A percentile compares a stretch with the other conserved stretches of the same genome.
Conservation (phyloP, 2,329 filamentous ascomycete genomes). For the Fusarium xylarioides region DNA sequence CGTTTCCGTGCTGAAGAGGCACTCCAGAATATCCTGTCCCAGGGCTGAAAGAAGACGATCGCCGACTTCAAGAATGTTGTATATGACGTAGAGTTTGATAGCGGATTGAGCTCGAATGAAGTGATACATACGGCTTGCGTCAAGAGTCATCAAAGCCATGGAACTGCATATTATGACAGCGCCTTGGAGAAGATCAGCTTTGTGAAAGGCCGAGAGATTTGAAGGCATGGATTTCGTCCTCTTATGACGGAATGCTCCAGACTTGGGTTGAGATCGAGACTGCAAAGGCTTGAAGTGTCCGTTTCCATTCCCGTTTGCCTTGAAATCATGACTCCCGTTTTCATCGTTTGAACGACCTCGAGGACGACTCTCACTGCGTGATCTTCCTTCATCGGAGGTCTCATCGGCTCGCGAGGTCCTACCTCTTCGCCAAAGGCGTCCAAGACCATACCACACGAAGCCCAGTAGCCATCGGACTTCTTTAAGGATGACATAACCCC, state of each 20-base stretch:
- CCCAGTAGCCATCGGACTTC: conserved; percentile 76
- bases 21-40: conserved; percentile 96
- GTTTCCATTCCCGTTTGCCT: conserved; percentile 12
- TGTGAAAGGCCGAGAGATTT: conserved; percentile 84
- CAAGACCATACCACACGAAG: conserved; percentile 83
- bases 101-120: conserved; percentile 95
- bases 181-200: conserved; percentile 93
- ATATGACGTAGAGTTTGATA: conserved; percentile 98
- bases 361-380: conserved; percentile 45
- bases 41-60: conserved; percentile 90
- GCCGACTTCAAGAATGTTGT: conserved; percentile 93
- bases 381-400: conserved; percentile 50
- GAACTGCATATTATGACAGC: conserved; percentile 88
- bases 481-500: conserved; percentile 74
- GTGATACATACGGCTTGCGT: conserved; percentile 98
- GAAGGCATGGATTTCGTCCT: conserved; percentile 88
- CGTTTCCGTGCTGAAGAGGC: conserved; percentile 91
- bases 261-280: conserved; percentile 41
- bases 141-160: conserved; percentile 84
- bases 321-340: conserved; percentile 11
- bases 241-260: conserved; percentile 66
- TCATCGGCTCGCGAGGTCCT: conserved; percentile 54
- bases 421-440: conserved; percentile 76
- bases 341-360: conserved; percentile 29
- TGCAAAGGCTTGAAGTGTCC: conserved; percentile 25